Conservation (phyloP, 176 grass and related monocot genomes). For the Carex cristatella region DNA sequence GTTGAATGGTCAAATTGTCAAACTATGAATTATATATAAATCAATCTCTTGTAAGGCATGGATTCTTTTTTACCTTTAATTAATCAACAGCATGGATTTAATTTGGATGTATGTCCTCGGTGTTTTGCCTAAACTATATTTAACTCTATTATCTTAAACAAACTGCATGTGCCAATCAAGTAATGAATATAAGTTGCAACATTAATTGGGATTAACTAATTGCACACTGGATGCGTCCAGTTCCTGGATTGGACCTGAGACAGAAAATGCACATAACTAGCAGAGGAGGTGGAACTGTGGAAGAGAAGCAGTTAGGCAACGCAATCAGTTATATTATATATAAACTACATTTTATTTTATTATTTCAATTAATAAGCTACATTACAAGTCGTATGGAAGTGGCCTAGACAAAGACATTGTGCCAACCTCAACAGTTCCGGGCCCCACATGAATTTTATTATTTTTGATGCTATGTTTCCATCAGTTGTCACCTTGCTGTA, state of each 20-base stretch:
- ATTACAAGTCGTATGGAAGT: background rate
- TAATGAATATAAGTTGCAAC: background rate
- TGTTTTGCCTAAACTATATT: background rate
- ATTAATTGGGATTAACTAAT: background rate
- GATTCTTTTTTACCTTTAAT: background rate
- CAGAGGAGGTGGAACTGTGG: background rate
- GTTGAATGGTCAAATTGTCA: background rate
- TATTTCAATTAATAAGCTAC: background rate
- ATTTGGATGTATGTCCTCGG: background rate
- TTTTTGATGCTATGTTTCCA: background rate
- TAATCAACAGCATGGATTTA: background rate
- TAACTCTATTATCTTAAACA: background rate
- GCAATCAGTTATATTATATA: background rate
- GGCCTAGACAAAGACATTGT: background rate
- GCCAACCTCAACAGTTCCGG: slow-evolving; percentile 3
- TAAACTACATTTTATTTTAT: background rate
- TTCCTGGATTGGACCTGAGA: background rate
- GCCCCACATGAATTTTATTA: background rate
- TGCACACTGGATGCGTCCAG: background rate
- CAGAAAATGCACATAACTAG: background rate
- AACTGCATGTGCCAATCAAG: background rate
- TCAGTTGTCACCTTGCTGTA: background rate
- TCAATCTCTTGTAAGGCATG: background rate
- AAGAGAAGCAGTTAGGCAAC: background rate
- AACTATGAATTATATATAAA: background rate